Conservation (phyloP, 2,329 filamentous ascomycete genomes). For the Acephala macrosclerotiorum region DNA sequence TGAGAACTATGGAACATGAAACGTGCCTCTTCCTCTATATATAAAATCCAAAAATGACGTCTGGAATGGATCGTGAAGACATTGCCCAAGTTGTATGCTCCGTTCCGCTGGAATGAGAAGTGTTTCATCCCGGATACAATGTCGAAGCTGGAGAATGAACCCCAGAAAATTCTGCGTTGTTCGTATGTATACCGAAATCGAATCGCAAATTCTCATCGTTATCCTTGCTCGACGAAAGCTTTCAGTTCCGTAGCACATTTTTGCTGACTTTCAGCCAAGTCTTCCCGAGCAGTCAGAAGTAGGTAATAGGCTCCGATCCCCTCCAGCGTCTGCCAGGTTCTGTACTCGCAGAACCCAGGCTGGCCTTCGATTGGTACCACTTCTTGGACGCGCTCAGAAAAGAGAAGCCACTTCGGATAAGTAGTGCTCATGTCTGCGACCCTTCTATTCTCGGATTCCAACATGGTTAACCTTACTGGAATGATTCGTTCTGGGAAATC, state of each 20-base stretch:
- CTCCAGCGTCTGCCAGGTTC: constrained; percentile 30
- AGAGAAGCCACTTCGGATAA: constrained; percentile 34
- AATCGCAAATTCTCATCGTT: background rate
- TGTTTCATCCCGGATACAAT: no score
- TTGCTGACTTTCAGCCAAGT: constrained; percentile 24
- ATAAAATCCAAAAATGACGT: no score
- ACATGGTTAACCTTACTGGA: constrained; percentile 23
- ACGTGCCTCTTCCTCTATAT: no score
- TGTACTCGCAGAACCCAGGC: constrained; percentile 33
- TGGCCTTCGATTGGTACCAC: constrained; percentile 30
- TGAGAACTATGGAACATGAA: no score
- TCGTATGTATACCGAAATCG: background rate
- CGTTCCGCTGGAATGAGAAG: no score
- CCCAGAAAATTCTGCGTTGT: no score
- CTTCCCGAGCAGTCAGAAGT: constrained; percentile 29
- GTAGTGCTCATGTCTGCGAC: constrained; percentile 24
- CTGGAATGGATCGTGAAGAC: no score
- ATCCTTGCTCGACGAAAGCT: constrained; percentile 16
- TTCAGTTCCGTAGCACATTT: constrained; percentile 26
- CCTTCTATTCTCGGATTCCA: constrained; percentile 30
- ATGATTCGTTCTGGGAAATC: constrained; percentile 16
- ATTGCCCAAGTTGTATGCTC: no score
- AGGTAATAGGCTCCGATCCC: constrained; percentile 36
- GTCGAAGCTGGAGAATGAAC: no score
- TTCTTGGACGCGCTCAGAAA: constrained; percentile 34